Base-by-base conservation (phyloP, 352 stramenopile species). In the Globisporangium parvum region DNA sequence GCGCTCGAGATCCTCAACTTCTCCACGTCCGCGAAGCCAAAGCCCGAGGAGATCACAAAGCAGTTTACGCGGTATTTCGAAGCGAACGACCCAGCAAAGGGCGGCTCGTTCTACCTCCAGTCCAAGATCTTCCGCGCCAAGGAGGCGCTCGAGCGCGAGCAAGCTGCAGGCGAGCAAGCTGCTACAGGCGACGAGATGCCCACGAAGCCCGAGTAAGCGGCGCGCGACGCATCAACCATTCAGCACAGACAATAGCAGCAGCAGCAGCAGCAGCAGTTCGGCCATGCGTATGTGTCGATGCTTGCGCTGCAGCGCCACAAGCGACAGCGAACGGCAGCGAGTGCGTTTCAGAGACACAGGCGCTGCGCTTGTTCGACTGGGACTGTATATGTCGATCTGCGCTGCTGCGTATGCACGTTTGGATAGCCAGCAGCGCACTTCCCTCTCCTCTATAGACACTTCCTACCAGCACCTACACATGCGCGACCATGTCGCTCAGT, bases 81-180 rank as follows among this genome's bases (percentile, higher is more conserved):
- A 60, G 77, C 82, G 12, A 96, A 97, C 60, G 87, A 96, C 60
- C 88, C 89, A 12, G 71, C 74, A 45, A 96, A 95, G 59, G 89
- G 88, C 35, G 89, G 89, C 28, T 96, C 88, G 35, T 97, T 96
- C 67, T 97, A 97, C 65, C 55, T 97, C 46, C 89, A 97, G 68
- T 96, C 85, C 54, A 97, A 97, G 74, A 93, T 97, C 61, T 96
- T 80, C 67, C 75, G 88, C 47, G 88, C 89, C 14, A 95, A 93
- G 63, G 89, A 97, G 71, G 83, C 83, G 47, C 71, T 97, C 39
- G 78, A 92, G 24, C 35, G 35, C 45, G 51, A 69, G 23, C 39
- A 69, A 47, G 47, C 49, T 23, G 51, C 44, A 26, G 60, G 64
- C 8, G 47, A 66, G 46, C 49, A 67, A 12, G 47, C 17, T 17